Conservation (phyloP, 2,329 filamentous ascomycete species). For the Fusarium sororula region DNA sequence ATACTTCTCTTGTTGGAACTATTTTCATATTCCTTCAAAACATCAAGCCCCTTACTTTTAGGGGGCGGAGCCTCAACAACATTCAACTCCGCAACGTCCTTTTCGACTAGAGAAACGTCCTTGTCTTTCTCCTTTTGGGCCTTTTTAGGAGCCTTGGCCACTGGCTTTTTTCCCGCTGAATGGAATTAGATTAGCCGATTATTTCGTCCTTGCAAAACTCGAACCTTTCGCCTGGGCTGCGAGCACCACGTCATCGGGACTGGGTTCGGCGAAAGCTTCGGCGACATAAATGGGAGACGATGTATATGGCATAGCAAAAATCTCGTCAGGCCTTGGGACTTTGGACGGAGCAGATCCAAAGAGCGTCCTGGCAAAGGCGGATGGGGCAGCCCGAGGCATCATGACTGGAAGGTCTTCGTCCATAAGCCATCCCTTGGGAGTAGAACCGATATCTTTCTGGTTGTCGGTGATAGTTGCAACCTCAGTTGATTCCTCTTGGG, state of each 20-base stretch:
- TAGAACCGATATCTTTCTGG: not conserved
- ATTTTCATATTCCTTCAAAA: conserved; percentile 81
- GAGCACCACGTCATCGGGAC: conserved; percentile 89
- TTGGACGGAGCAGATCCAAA: conserved; percentile 55
- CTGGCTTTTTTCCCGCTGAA: conserved; percentile 63
- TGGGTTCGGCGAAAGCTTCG: conserved; percentile 82
- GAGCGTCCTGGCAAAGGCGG: conserved; percentile 65
- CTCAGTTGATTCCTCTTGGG: not conserved
- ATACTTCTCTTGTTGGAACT: conserved; percentile 79
- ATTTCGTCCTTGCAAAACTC: conserved; percentile 62
- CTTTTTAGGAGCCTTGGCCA: conserved; percentile 51
- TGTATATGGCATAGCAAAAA: conserved; percentile 60
- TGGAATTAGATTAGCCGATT: conserved; percentile 62
- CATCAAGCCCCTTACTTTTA: conserved; percentile 83
- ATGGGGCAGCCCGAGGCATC: conserved; percentile 51
- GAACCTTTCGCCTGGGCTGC: conserved; percentile 91
- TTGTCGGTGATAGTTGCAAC: not conserved
- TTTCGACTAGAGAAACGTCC: conserved; percentile 38
- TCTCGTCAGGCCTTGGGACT: conserved; percentile 41
- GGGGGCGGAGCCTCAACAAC: conserved; percentile 65
- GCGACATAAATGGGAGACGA: conserved; percentile 59
- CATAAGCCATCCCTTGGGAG: not conserved
- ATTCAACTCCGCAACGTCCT: conserved; percentile 48
- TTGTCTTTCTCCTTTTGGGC: conserved; percentile 54
- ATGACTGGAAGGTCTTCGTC: not conserved